Base-by-base conservation (phyloP, 2,329 filamentous ascomycete species). In the Fusarium sp. region DNA sequence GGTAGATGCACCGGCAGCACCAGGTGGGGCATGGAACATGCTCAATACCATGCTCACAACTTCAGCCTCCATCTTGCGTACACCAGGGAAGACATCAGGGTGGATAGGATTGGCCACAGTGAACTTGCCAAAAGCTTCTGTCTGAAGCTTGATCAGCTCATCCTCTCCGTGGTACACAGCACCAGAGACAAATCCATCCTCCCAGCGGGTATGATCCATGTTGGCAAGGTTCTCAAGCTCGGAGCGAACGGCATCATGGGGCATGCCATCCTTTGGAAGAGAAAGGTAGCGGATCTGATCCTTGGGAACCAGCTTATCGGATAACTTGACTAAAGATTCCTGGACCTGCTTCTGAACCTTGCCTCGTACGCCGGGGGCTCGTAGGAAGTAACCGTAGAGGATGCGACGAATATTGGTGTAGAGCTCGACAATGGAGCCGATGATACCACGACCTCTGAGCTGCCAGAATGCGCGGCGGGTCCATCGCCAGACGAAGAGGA, bases 21-120 rank as follows among this genome's bases (percentile, higher is more conserved):
- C 91, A n/a, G 89, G 84, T 5, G 96, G 96, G 11, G 92, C 94
- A 79, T 97, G 93, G 84, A 98, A 99, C 79, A 99, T 83, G 43
- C 88, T 88, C 65, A 97, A 84, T 29, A 97, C 94, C 95, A 99
- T 99, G 70, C 94, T 92, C 53, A 99, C 96, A 66, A 99, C 85
- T 83, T 99, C 96, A 43, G 96, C 95, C 84, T 99, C 96, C 96
- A 99, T 99, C 88, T 99, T 99, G 75, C 96, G 87, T 53, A 99
- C 94, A 28, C 95, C 96, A 18, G 96, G 96, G 82, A 99, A 99
- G 42, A 99, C 95, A 81, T 99, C 96, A 9, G 96, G 96, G 79
- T 99, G 96, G 72, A 99, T 96, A 5, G 96, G 96, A 80, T 99
- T 99, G 38, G 94, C 88, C 29, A 99, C 96, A 50, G 94, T 95